Percentiles rank a stretch among this genome's conserved stretches.
Conservation (phyloP, 768 basidiomycete species). For the Termitomyces sp. region DNA sequence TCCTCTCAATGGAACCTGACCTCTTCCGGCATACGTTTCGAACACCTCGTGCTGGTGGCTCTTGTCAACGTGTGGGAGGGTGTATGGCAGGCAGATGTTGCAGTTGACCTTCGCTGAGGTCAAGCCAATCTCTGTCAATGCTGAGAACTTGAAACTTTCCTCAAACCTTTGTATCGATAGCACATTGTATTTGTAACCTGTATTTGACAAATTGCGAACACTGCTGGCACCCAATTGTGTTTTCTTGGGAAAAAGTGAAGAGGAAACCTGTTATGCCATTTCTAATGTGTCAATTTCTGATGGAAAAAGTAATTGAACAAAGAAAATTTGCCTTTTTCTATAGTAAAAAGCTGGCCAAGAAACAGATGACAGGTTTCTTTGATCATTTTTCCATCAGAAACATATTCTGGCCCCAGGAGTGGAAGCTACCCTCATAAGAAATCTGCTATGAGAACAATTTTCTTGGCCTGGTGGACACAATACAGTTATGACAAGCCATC, state of each 20-base stretch:
- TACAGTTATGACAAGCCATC: no score
- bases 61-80: slow-evolving; percentile 36
- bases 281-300: no score
- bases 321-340: no score
- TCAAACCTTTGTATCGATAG: neutral
- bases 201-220: neutral
- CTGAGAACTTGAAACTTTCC: neutral
- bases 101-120: slow-evolving; percentile 21
- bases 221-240: no score
- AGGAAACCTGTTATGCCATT: no score
- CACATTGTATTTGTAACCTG: neutral
- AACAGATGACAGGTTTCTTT: no score
- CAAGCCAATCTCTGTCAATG: neutral
- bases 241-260: no score
- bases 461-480: neutral
- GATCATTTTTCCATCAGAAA: no score
- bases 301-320: no score
- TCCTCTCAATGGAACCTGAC: slow-evolving; percentile 28
- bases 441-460: neutral
- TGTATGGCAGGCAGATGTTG: slow-evolving; percentile 46
- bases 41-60: slow-evolving; percentile 38
- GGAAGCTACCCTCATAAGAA: neutral
- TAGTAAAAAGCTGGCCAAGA: no score
- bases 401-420: no score
- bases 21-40: slow-evolving; percentile 27